A percentile compares a stretch with the other conserved stretches of the same genome.
These are phyloP conservation scores for Hirsutella minnesotensis DNA, from an alignment of 2,329 filamentous ascomycete genomes.

Conservation along the genomic window DNA sequence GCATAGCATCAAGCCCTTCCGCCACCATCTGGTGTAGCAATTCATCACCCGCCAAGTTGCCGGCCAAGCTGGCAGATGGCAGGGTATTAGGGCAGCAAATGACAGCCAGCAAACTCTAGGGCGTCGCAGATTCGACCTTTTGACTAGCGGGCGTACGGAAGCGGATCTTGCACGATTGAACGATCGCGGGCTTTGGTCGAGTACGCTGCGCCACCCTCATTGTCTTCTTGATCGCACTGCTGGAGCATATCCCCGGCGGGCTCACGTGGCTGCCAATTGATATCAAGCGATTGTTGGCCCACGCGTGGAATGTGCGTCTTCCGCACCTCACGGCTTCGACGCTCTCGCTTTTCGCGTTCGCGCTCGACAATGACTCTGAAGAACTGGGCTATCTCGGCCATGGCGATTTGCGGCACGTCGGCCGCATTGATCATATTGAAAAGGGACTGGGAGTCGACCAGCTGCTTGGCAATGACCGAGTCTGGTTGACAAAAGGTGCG, in stretches of 20 bases:
- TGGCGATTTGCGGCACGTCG: conserved; percentile 29
- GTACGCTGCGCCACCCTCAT: not conserved
- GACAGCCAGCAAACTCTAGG: too few relatives aligned
- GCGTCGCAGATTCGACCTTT: too few relatives aligned
- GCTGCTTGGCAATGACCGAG: conserved; percentile 43
- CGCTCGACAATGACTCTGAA: conserved; percentile 41
- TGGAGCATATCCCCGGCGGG: not conserved
- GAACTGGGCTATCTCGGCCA: conserved; percentile 40
- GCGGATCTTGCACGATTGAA: not conserved
- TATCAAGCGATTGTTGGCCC: not conserved
- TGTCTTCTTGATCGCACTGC: not conserved
- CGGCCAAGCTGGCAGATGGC: too few relatives aligned
- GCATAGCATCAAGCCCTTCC: too few relatives aligned
- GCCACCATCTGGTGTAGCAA: too few relatives aligned
- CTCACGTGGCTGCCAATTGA: not conserved
- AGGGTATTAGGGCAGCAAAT: too few relatives aligned
- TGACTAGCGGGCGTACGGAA: conserved; percentile 1
- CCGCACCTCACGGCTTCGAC: conserved; percentile 10
- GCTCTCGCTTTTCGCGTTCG: conserved; percentile 20
- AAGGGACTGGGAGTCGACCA: conserved; percentile 39
- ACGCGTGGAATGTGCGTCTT: not conserved
- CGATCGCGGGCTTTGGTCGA: not conserved
- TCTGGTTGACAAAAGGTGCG: conserved; percentile 48
- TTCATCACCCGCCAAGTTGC: too few relatives aligned
- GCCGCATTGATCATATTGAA: conserved; percentile 36